phyloP scores from a whole-genome alignment of 495 filamentous ascomycete species.

The Mytilinidion resinicola region DNA sequence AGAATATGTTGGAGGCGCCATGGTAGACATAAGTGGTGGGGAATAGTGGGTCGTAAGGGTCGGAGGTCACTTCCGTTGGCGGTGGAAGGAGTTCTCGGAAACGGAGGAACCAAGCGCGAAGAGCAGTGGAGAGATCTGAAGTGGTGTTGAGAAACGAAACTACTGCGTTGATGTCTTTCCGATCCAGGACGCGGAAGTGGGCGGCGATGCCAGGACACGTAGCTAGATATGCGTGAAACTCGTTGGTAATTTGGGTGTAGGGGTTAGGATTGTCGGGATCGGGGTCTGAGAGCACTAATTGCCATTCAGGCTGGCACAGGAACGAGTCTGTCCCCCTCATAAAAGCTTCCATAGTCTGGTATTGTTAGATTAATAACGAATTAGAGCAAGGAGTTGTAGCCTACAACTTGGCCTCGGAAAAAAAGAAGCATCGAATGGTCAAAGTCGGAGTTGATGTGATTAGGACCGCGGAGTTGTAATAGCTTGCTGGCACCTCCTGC shows the following conservation, averaged over 20 bases:
- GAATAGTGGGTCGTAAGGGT: neutral
- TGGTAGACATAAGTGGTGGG: neutral
- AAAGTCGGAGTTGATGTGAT: constrained; percentile 33
- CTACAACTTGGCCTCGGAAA: constrained; percentile 22
- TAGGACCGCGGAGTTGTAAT: constrained; percentile 35
- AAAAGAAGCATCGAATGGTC: constrained; percentile 35
- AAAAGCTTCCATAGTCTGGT: neutral
- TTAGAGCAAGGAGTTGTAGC: neutral
- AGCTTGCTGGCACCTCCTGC: constrained; percentile 36
- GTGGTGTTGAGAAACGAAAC: neutral
- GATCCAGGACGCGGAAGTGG: neutral
- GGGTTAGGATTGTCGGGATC: neutral
- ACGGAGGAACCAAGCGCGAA: neutral
- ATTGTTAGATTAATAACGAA: neutral
- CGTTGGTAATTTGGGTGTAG: neutral
- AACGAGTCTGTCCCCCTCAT: neutral
- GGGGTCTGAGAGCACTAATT: neutral
- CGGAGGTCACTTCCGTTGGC: neutral
- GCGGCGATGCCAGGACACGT: neutral
- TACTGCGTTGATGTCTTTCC: neutral
- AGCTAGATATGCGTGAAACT: neutral
- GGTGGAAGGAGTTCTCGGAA: neutral
- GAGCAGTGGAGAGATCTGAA: neutral
- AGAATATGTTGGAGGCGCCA: neutral
- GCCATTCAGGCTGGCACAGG: neutral